These are phyloP conservation scores for Simplicillium sp. DNA, from an alignment of 2,329 filamentous ascomycete genomes.

Conservation along the genomic window DNA sequence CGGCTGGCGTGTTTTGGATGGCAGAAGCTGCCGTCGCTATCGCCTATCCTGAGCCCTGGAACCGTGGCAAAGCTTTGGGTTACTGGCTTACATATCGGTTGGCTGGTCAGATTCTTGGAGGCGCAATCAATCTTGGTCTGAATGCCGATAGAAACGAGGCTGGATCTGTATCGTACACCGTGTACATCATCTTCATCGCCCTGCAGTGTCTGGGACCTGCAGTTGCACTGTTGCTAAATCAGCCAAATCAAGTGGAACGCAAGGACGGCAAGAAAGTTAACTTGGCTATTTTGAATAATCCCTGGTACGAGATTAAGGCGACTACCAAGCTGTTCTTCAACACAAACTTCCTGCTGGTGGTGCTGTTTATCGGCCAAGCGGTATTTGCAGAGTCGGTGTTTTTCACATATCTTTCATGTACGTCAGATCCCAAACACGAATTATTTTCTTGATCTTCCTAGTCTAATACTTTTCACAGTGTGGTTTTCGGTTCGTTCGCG, in stretches of 20 bases:
- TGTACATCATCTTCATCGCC: conserved; percentile 62
- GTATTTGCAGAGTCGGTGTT: conserved; percentile 65
- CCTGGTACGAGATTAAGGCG: conserved; percentile 48
- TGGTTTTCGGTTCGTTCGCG: conserved; percentile 64
- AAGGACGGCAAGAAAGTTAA: conserved; percentile 55
- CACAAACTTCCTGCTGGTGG: conserved; percentile 52
- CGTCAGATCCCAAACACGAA: neutral
- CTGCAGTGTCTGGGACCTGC: conserved; percentile 57
- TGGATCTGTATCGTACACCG: conserved; percentile 59
- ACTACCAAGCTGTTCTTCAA: conserved; percentile 50
- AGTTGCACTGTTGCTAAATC: conserved; percentile 53
- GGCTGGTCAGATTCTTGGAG: conserved; percentile 59
- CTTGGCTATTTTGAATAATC: conserved; percentile 45
- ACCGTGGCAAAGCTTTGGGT: conserved; percentile 53
- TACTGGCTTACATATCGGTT: conserved; percentile 56
- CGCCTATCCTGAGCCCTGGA: conserved; percentile 61
- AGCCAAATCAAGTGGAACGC: conserved; percentile 52
- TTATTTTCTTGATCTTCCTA: neutral
- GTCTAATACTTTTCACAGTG: conserved; percentile 19
- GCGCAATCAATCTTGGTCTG: conserved; percentile 60
- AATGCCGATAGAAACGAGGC: conserved; percentile 47
- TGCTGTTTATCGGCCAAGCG: conserved; percentile 60
- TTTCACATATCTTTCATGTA: conserved; percentile 50
- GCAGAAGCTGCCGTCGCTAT: conserved; percentile 66
- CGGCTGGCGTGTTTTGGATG: conserved; percentile 67